Evolutionary conservation across 1,139 yeast species (phyloP).

Genomic region (Sugiyamaella novakii): DNA sequence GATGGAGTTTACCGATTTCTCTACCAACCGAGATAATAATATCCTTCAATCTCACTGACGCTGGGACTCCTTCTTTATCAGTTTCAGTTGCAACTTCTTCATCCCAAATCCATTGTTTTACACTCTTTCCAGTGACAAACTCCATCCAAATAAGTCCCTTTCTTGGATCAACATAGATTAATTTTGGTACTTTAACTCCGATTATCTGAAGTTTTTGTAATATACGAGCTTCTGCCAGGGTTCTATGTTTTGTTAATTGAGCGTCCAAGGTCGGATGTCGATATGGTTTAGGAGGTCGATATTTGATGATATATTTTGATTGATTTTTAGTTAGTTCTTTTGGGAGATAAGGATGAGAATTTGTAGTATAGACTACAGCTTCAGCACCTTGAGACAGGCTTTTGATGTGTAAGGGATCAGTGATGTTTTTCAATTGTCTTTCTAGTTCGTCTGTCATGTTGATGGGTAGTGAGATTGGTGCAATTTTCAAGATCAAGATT

Average conservation of each 20-base stretch:
- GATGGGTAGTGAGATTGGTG: not conserved
- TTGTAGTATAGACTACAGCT: constrained; percentile 73
- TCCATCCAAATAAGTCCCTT: constrained; percentile 93
- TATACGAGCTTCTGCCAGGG: constrained; percentile 81
- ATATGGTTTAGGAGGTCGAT: constrained; percentile 84
- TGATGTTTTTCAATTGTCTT: constrained; percentile 49
- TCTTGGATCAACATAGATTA: constrained; percentile 71
- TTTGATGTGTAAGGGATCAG: constrained; percentile 48
- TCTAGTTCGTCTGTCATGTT: constrained; percentile 27
- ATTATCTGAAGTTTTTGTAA: constrained; percentile 59
- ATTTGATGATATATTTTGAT: constrained; percentile 65
- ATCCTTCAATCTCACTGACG: constrained; percentile 31
- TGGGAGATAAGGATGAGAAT: constrained; percentile 64
- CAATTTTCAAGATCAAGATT: not conserved
- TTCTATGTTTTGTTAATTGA: constrained; percentile 73
- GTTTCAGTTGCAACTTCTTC: constrained; percentile 29
- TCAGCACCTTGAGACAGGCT: constrained; percentile 88
- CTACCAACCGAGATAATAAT: constrained; percentile 56
- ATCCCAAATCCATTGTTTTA: constrained; percentile 46
- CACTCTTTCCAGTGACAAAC: constrained; percentile 50
- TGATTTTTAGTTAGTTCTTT: constrained; percentile 32
- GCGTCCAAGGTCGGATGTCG: constrained; percentile 84
- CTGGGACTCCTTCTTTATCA: not conserved
- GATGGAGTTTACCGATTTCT: constrained; percentile 72
- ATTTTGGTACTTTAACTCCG: constrained; percentile 66